These are phyloP conservation scores for Thelonectria olida DNA, from an alignment of 2,329 filamentous ascomycete species.

Conservation along the genomic window DNA sequence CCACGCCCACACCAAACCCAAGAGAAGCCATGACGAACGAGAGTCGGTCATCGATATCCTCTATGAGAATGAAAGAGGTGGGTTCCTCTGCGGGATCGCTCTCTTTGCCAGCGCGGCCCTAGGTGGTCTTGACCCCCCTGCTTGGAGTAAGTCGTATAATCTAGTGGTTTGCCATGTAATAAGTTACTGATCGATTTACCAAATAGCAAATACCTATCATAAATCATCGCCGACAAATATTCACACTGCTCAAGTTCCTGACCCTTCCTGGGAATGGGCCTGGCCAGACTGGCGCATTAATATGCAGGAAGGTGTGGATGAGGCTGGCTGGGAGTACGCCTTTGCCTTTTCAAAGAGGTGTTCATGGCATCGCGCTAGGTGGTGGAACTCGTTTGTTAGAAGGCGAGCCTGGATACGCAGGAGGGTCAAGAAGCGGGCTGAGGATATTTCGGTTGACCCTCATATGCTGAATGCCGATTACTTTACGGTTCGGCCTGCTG, in stretches of 20 bases:
- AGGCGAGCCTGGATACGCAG: constrained; percentile 88
- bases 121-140: constrained; percentile 82
- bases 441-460: constrained; percentile 59
- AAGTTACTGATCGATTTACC: constrained; percentile 13
- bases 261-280: constrained; percentile 94
- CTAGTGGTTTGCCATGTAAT: not conserved
- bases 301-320: constrained; percentile 79
- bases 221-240: constrained; percentile 73
- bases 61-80: constrained; percentile 94
- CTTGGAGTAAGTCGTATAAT: constrained; percentile 69
- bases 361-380: constrained; percentile 88
- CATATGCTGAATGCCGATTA: constrained; percentile 81
- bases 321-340: constrained; percentile 96
- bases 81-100: constrained; percentile 86
- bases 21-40: constrained; percentile 48
- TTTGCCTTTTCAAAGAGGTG: constrained; percentile 81
- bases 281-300: constrained; percentile 73
- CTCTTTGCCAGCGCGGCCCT: constrained; percentile 90
- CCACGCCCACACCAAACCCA: constrained; percentile 47
- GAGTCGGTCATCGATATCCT: constrained; percentile 81
- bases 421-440: constrained; percentile 68
- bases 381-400: constrained; percentile 96
- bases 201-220: constrained; percentile 68
- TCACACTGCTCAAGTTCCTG: constrained; percentile 88
- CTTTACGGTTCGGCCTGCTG: constrained; percentile 76